Evolutionary conservation across 106 monocot species (phyloP).

Genomic region (Narthecium ossifragum): DNA sequence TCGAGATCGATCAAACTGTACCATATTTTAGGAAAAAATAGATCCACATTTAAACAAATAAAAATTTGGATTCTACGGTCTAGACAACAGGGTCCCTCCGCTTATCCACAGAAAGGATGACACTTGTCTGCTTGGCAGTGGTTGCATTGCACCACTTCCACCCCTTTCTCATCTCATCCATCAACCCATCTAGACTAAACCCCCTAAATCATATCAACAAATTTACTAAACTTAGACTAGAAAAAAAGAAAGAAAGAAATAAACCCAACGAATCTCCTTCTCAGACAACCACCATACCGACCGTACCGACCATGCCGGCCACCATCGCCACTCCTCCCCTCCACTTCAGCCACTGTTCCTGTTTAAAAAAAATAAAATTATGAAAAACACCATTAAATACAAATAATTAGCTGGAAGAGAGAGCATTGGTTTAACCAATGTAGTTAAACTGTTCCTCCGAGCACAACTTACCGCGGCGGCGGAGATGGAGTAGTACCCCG

Average conservation of each 20-base stretch:
- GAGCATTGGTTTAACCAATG: too few relatives aligned
- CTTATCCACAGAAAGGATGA: too few relatives aligned
- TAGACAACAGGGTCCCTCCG: too few relatives aligned
- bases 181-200: too few relatives aligned
- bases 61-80: too few relatives aligned
- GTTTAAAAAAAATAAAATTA: not conserved
- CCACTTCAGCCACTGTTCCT: not conserved
- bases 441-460: not conserved
- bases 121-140: too few relatives aligned
- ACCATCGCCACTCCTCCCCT: not conserved
- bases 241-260: not conserved
- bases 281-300: not conserved
- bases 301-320: not conserved
- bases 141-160: too few relatives aligned
- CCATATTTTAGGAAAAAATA: too few relatives aligned
- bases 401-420: not conserved
- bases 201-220: too few relatives aligned
- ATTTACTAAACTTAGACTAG: not conserved
- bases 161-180: too few relatives aligned
- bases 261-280: not conserved
- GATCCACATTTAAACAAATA: too few relatives aligned
- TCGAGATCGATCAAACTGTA: too few relatives aligned
- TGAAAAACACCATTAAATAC: not conserved
- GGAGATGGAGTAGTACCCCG: conserved; percentile 7
- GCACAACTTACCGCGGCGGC: conserved; percentile 2